Evolutionary conservation across 768 basidiomycete genomes (phyloP).

Genomic region (Lactarius akahatsu): DNA sequence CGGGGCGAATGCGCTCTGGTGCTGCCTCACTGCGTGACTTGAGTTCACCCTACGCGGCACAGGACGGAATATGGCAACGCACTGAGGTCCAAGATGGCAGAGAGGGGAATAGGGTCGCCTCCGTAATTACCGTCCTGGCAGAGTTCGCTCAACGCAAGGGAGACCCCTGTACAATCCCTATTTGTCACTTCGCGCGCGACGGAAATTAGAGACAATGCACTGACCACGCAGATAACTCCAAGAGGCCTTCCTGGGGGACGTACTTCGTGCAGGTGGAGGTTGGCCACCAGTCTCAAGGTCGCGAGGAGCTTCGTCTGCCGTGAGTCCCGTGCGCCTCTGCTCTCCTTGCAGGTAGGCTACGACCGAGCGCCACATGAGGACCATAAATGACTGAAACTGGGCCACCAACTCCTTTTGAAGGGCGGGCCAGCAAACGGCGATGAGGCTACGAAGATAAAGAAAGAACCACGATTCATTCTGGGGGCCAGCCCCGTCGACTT

Average conservation of each 20-base stretch:
- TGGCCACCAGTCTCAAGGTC: not conserved
- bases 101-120: conserved; percentile 12
- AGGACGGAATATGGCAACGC: not conserved
- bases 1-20: conserved; percentile 19
- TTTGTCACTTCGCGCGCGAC: not conserved
- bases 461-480: not conserved
- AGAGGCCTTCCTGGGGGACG: conserved; percentile 2
- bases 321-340: not conserved
- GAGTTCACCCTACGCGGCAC: not conserved
- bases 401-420: not conserved
- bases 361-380: not conserved
- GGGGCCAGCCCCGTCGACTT: not conserved
- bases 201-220: not conserved
- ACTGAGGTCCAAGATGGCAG: conserved; percentile 20
- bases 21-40: conserved; percentile 16
- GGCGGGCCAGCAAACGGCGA: conserved; percentile 10
- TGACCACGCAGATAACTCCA: conserved; percentile 22
- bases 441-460: not conserved
- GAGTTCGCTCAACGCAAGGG: conserved; percentile 20
- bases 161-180: not conserved
- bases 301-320: not conserved
- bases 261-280: not conserved
- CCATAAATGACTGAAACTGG: not conserved
- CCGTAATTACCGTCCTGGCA: conserved; percentile 13
- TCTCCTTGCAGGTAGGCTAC: not conserved